A percentile compares a stretch with the other conserved stretches of the same genome.
phyloP scores from a whole-genome alignment of 1,284 basidiomycete species.

The Mycosarcoma maydis region DNA sequence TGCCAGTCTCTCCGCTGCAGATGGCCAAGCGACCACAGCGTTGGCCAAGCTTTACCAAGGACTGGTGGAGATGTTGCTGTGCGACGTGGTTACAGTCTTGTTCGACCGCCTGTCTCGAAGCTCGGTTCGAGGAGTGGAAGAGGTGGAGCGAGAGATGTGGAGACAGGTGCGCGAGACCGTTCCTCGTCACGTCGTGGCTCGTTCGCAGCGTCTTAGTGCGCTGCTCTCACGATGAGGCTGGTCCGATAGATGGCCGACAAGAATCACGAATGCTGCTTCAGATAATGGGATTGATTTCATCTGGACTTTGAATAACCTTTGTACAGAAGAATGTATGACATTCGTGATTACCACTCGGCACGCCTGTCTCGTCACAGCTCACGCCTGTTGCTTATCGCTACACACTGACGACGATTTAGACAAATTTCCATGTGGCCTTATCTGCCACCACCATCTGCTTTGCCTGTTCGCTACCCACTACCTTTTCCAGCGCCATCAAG shows the following conservation, averaged over 20 bases:
- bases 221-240: conserved; percentile 3
- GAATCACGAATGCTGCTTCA: no score
- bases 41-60: neutral
- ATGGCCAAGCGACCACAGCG: no score
- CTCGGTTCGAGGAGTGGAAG: neutral
- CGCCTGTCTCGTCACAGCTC: neutral
- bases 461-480: conserved; percentile 70
- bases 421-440: conserved; percentile 56
- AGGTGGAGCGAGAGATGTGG: neutral
- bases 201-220: neutral
- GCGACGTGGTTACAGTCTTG: conserved; percentile 1
- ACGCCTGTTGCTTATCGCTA: neutral
- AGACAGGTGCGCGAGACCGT: neutral
- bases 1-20: neutral
- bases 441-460: conserved; percentile 52
- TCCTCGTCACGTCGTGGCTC: neutral
- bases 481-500: conserved; percentile 82
- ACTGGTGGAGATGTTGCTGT: conserved; percentile 8
- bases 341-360: no score
- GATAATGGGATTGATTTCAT: no score
- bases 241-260: no score
- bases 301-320: no score
- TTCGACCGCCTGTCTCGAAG: no score
- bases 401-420: conserved; percentile 11
- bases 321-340: no score